phyloP scores from a whole-genome alignment of 2,329 filamentous ascomycete genomes.

The Aureobasidium subglaciale region DNA sequence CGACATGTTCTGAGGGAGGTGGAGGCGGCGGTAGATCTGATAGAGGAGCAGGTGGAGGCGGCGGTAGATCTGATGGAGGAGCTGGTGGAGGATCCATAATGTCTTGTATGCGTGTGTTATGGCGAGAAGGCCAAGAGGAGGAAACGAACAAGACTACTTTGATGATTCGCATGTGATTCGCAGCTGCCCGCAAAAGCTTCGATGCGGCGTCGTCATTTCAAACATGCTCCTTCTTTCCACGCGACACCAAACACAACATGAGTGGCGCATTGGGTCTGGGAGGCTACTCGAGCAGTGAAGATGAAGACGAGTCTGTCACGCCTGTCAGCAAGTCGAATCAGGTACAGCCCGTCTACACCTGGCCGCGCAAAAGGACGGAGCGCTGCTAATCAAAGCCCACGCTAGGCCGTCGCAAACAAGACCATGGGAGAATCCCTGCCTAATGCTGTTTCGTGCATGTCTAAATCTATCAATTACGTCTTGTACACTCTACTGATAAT shows the following conservation, averaged over 20 bases:
- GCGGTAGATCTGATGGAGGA: conserved; percentile 18
- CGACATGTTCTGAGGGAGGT: conserved; percentile 20
- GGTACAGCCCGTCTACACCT: conserved; percentile 15
- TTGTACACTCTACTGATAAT: conserved; percentile 16
- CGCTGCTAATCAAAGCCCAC: conserved; percentile 38
- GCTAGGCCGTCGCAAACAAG: conserved; percentile 16
- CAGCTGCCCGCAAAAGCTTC: background rate
- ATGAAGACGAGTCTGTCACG: conserved; percentile 30
- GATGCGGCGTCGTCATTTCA: background rate
- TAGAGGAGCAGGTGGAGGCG: conserved; percentile 20
- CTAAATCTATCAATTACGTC: background rate
- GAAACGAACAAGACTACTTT: background rate
- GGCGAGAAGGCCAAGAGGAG: background rate
- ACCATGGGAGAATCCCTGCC: conserved; percentile 1
- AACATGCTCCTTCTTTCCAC: background rate
- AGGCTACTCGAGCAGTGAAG: conserved; percentile 42
- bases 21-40: conserved; percentile 20
- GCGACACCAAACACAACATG: background rate
- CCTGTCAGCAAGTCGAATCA: conserved; percentile 14
- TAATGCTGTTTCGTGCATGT: conserved; percentile 3
- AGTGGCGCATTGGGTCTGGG: conserved; percentile 35
- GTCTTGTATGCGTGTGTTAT: too few relatives aligned
- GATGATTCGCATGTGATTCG: background rate
- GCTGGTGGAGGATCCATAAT: conserved; percentile 19
- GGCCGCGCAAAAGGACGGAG: conserved; percentile 25